Evolutionary conservation across 768 basidiomycete species (phyloP).

Genomic region (Suillus americanus): DNA sequence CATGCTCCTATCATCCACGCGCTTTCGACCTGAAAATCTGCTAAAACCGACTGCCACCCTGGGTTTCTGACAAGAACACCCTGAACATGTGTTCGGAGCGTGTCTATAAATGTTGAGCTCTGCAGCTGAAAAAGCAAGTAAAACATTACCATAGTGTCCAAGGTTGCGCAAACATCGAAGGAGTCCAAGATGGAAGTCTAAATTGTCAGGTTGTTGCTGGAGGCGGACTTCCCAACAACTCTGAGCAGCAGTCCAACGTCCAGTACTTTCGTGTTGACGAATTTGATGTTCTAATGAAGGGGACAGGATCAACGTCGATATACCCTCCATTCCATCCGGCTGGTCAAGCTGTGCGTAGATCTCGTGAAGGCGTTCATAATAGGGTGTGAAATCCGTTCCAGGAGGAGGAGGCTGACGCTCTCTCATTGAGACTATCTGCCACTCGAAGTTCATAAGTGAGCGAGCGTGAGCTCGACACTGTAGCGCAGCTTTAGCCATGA

Average conservation of each 20-base stretch:
- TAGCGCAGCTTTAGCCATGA: conserved; percentile 92
- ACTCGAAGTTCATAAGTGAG: conserved; percentile 93
- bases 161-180: conserved; percentile 89
- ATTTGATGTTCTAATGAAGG: conserved; percentile 96
- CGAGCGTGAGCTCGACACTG: conserved; percentile 94
- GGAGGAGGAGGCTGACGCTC: conserved; percentile 39
- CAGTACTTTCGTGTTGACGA: conserved; percentile 95
- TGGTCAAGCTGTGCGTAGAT: conserved; percentile 96
- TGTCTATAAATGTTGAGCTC: conserved; percentile 53
- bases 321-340: conserved; percentile 99
- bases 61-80: conserved; percentile 87
- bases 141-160: conserved; percentile 84
- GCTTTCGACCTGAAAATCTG: conserved; percentile 88
- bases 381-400: conserved; percentile 40
- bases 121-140: conserved; percentile 2
- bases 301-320: conserved; percentile 83
- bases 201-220: conserved; percentile 86
- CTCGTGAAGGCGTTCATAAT: conserved; percentile 91
- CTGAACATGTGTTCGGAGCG: conserved; percentile 89
- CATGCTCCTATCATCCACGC: conserved; percentile 97
- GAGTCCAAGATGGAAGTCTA: conserved; percentile 86
- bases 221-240: conserved; percentile 98
- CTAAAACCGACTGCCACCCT: conserved; percentile 74
- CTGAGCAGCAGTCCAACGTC: conserved; percentile 96
- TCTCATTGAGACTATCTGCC: conserved; percentile 61